Percentiles rank a stretch among this genome's conserved stretches.
phyloP scores from a whole-genome alignment of 352 stramenopile genomes.

The Globisporangium acanthophoron region DNA sequence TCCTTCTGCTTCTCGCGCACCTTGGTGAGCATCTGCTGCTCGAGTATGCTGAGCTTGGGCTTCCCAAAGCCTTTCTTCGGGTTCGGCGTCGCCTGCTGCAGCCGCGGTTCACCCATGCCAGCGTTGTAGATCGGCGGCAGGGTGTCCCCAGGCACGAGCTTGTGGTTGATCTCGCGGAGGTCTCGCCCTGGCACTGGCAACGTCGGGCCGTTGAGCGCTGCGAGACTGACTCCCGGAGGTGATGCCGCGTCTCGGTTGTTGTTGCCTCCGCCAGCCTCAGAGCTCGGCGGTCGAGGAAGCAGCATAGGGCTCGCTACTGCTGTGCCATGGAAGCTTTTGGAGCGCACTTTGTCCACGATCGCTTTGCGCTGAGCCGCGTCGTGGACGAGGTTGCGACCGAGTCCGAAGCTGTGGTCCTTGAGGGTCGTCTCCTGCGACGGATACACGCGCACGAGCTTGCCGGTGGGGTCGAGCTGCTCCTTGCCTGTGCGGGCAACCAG shows the following conservation, averaged over 20 bases:
- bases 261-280: neutral
- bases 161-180: slow-evolving; percentile 27
- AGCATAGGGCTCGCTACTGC: slow-evolving; percentile 19
- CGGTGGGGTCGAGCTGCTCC: slow-evolving; percentile 55
- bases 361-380: slow-evolving; percentile 25
- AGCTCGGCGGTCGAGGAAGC: slow-evolving; percentile 14
- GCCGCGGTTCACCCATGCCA: neutral
- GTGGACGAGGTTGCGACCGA: slow-evolving; percentile 48
- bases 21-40: slow-evolving; percentile 47
- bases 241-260: slow-evolving; percentile 10
- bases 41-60: slow-evolving; percentile 51
- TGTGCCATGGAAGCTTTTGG: slow-evolving; percentile 30
- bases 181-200: slow-evolving; percentile 25
- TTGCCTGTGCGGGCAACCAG: slow-evolving; percentile 47
- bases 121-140: slow-evolving; percentile 2
- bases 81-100: neutral
- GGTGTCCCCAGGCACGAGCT: slow-evolving; percentile 5
- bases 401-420: slow-evolving; percentile 63
- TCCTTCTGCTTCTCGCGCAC: slow-evolving; percentile 45
- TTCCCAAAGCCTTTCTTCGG: slow-evolving; percentile 29
- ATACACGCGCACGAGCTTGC: slow-evolving; percentile 55
- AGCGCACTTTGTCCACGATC: slow-evolving; percentile 41
- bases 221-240: neutral
- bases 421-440: slow-evolving; percentile 72
- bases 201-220: slow-evolving; percentile 6